Conservation (phyloP, 2,329 filamentous ascomycete species). For the Botrytis porri region DNA sequence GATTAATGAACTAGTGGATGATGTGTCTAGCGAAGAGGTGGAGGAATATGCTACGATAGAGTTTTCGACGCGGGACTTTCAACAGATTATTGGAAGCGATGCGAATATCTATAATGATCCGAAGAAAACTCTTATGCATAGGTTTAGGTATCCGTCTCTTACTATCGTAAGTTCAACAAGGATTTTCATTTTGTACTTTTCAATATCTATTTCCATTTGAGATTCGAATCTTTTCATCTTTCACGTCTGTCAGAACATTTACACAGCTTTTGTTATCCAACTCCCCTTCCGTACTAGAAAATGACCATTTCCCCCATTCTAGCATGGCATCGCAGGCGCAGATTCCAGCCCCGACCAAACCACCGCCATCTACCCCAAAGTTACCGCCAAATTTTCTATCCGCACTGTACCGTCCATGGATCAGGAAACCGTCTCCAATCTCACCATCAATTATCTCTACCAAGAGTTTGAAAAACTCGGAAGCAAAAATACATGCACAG, state of each 20-base stretch:
- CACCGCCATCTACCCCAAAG: conserved; percentile 4
- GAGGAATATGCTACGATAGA: conserved; percentile 1
- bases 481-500: conserved; percentile 1
- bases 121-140: conserved; percentile 5
- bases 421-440: not conserved
- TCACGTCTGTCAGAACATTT: too few relatives aligned
- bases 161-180: not conserved
- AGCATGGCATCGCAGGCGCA: conserved; percentile 10
- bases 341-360: not conserved
- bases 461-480: conserved; percentile 1
- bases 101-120: conserved; percentile 3
- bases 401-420: conserved; percentile 3
- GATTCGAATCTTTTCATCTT: too few relatives aligned
- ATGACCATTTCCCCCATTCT: too few relatives aligned
- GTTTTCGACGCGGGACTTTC: conserved; percentile 9
- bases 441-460: not conserved
- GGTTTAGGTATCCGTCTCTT: conserved; percentile 7
- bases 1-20: not conserved
- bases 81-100: not conserved
- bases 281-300: not conserved
- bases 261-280: too few relatives aligned
- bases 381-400: conserved; percentile 13
- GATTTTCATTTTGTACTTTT: not conserved
- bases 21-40: not conserved
- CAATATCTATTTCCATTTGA: not conserved